Evolutionary conservation across 2,329 filamentous ascomycete species (phyloP), one percentile per base, ranked within the genome.

Genomic region (Fusarium ambrosium): DNA sequence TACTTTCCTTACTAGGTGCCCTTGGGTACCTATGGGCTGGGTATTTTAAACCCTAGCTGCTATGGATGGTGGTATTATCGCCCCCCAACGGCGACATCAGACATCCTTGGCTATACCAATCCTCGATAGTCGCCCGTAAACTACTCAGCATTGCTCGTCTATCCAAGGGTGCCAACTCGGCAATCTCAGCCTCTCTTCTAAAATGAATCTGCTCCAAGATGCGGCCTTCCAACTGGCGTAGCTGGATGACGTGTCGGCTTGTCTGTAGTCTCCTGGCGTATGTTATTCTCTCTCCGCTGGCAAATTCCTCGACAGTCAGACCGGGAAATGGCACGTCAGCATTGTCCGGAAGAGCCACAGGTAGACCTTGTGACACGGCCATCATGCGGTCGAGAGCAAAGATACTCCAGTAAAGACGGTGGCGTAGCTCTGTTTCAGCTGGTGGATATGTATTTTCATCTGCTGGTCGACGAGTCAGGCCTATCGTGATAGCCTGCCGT

Each of bases 51-150:
- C n/a, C n/a, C n/a, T n/a, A n/a, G n/a, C n/a, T n/a, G n/a, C n/a
- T n/a, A n/a, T n/a, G 84, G 22, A 85, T 84, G 8, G 83, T 81
- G 2, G 84, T 75, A 55, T 85, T 83, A 70, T 85, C 83, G 0
- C 80, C 75, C 37, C 84, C 82, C 18, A 80, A 76, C 0, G 82
- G 81, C 3, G 81, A 82, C 24, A 85, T 73, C 1, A 86, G 79
- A 56, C 83, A 86, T 2, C 84, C 84, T 45, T 81, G 82, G 65
- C 80, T 84, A 68, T 86, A 85, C 84, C 84, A 85, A 66, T 85
- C 80, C 48, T 86, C 84, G 18, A 86, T 84, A n/a, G 82, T 78
- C n/a, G 80, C 74, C 7, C 82, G 79, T n/a, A 85, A 76, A 24
- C 79, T 74, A 14, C 80, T 78, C 2, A 81, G 45, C 5, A 81